Evolutionary conservation across 2,329 filamentous ascomycete species (phyloP).

Genomic region (Fusarium sarcochroum): DNA sequence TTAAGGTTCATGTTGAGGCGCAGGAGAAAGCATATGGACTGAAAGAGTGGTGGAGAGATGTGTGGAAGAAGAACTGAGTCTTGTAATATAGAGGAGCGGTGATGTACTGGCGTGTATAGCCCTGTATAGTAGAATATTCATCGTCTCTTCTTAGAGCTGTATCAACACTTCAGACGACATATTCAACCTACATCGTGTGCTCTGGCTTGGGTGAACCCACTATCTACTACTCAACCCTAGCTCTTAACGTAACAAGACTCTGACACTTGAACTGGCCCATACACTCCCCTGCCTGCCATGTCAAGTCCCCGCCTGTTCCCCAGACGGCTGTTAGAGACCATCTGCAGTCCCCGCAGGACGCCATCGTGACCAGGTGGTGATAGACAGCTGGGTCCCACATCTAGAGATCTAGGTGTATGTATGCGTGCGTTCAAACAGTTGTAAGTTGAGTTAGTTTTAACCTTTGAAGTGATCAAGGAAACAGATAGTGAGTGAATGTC

Average conservation of each 20-base stretch:
- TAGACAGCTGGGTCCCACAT: slow-evolving; percentile 1
- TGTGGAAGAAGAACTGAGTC: slow-evolving; percentile 64
- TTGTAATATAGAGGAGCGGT: background rate
- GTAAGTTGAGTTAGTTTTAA: background rate
- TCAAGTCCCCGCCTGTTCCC: slow-evolving; percentile 11
- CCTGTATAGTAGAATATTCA: background rate
- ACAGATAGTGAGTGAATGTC: background rate
- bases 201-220: background rate
- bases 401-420: background rate
- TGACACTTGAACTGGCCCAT: background rate
- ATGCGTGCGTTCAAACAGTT: background rate
- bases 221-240: background rate
- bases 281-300: background rate
- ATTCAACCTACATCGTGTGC: background rate
- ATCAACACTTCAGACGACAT: background rate
- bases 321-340: background rate
- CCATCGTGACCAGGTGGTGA: slow-evolving; percentile 4
- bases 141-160: background rate
- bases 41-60: slow-evolving; percentile 88
- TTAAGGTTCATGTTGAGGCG: slow-evolving; percentile 79
- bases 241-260: background rate
- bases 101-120: background rate
- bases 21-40: slow-evolving; percentile 85
- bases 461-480: background rate
- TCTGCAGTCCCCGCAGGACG: slow-evolving; percentile 6